These are phyloP conservation scores for Saccharomycopsis olivae DNA, from an alignment of 805 yeast genomes.

Conservation along the genomic window DNA sequence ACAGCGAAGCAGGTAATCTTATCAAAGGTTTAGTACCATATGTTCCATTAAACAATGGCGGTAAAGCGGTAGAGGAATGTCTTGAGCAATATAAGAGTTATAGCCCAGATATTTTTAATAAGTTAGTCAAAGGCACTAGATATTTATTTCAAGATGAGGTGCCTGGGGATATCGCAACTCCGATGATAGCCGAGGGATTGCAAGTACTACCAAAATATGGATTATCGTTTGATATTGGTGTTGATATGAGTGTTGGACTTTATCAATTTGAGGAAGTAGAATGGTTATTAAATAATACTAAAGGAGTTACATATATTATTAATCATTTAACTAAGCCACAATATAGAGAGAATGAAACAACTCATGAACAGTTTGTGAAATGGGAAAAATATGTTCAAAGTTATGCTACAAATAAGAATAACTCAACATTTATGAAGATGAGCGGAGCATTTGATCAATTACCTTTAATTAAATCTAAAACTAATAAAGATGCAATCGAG, in stretches of 20 bases:
- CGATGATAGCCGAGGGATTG: constrained; percentile 25
- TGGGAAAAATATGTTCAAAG: constrained; percentile 22
- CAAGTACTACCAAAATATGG: constrained; percentile 25
- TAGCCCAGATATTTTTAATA: constrained; percentile 15
- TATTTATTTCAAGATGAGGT: constrained; percentile 36
- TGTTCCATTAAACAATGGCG: constrained; percentile 33
- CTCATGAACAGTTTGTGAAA: constrained; percentile 9
- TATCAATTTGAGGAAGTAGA: constrained; percentile 32
- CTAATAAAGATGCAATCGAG: constrained; percentile 18
- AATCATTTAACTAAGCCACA: constrained; percentile 37
- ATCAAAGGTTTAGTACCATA: constrained; percentile 31
- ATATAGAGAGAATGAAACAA: constrained; percentile 12
- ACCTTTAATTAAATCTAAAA: constrained; percentile 14
- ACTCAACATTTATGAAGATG: constrained; percentile 27
- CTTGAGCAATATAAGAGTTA: constrained; percentile 17
- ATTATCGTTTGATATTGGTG: constrained; percentile 33
- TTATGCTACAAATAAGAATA: constrained; percentile 17
- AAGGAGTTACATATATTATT: constrained; percentile 26
- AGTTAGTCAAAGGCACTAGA: constrained; percentile 30
- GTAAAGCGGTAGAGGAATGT: constrained; percentile 18
- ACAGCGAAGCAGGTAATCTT: constrained; percentile 1
- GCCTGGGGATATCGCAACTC: constrained; percentile 24
- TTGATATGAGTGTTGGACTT: constrained; percentile 29
- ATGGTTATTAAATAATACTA: constrained; percentile 23
- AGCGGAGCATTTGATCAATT: constrained; percentile 35